Evolutionary conservation across 805 yeast species (phyloP), one percentile per base, ranked within the genome.

Genomic region (Candida multigemmis): DNA sequence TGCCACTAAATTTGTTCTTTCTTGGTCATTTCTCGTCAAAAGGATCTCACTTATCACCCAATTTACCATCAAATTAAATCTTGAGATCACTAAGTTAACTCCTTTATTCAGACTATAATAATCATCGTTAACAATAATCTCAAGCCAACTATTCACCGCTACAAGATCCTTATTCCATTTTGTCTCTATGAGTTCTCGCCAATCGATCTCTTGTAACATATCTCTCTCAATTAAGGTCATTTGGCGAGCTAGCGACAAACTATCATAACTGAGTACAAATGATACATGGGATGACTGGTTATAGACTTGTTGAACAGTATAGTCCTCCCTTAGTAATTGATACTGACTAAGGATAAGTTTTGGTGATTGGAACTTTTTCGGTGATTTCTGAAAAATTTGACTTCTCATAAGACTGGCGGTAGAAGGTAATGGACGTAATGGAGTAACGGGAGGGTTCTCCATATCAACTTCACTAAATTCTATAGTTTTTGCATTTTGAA

Each of bases 11-110:
- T 72, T 65, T 22, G 75, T 71, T 37, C 89, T 64, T 38, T 83
- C 71, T 3, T 59, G 61, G 14, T 70, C 60, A 22, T 66, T 58
- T 30, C 63, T 65, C 7, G 95, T 84, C 34, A 89, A 56, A 10
- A 85, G 50, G 30, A 91, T 72, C 56, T 89, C 96, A 0, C 95
- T 83, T 18, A 83, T 74, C 21, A 87, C 76, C 97, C 97, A 89
- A 41, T 83, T 84, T 5, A 83, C 87, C 59, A 83, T 77, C 33
- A 89, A 57, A 46, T 89, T 87, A 63, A 87, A 91, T 34, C 98
- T 62, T 0, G 93, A 68, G 21, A 85, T 76, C 8, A 84, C 85
- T 25, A 89, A 56, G 36, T 83, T 84, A 19, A 86, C 75, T 0
- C 96, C 96, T n/a, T 77, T 49, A 44, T 70, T 52, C 17, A 56